phyloP scores from a whole-genome alignment of 257 asterid genomes.

The Solanum ossicruentum region DNA sequence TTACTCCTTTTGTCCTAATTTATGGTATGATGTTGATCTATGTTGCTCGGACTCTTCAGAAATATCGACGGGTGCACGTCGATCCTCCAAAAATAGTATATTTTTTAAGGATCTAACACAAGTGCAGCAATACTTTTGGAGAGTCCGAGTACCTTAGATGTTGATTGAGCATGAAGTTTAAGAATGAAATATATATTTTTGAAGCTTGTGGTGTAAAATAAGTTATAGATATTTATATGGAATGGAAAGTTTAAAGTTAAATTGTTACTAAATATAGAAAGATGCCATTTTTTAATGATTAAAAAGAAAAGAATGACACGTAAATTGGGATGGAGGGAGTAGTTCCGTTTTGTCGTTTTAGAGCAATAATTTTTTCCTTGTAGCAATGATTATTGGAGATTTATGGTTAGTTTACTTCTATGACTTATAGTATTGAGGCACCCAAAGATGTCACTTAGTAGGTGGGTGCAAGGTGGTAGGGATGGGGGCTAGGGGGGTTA shows the following conservation, averaged over 20 bases:
- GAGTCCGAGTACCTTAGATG: too few species aligned
- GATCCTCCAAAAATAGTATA: too few species aligned
- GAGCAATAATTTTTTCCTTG: not conserved
- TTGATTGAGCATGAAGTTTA: not conserved
- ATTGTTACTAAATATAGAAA: not conserved
- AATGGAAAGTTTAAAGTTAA: not conserved
- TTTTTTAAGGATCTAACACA: too few species aligned
- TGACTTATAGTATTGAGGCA: not conserved
- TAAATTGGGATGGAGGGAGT: not conserved
- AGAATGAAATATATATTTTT: not conserved
- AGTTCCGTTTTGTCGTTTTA: not conserved
- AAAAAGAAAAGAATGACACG: not conserved
- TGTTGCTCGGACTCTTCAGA: too few species aligned
- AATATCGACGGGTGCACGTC: too few species aligned
- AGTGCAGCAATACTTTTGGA: too few species aligned
- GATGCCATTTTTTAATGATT: not conserved
- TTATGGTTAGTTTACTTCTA: not conserved
- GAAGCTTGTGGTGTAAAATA: not conserved
- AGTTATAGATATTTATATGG: not conserved
- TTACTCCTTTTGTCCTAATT: not conserved
- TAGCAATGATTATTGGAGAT: not conserved
- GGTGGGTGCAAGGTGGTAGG: not conserved
- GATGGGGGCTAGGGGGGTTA: not conserved
- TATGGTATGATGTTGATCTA: not conserved
- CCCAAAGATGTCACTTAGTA: not conserved